phyloP scores from a whole-genome alignment of 2,329 filamentous ascomycete genomes.

The Bipolaris victoriae region DNA sequence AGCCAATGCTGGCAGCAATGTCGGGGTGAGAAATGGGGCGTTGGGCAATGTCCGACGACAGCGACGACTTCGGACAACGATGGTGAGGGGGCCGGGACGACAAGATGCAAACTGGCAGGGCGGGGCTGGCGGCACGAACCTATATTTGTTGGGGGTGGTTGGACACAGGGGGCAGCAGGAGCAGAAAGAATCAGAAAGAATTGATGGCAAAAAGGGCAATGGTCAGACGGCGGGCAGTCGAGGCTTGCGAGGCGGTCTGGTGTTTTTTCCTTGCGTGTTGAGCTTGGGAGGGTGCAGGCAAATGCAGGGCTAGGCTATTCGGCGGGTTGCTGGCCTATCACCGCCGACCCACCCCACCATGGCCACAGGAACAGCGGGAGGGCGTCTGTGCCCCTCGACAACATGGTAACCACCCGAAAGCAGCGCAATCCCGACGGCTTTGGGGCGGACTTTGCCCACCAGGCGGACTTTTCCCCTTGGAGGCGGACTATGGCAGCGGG shows the following conservation, averaged over 20 bases:
- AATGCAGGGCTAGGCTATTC: conserved; percentile 28
- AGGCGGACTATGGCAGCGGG: too few species aligned
- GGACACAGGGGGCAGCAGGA: conserved; percentile 16
- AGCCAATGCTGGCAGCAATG: conserved; percentile 13
- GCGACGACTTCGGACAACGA: conserved; percentile 21
- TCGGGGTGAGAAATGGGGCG: conserved; percentile 25
- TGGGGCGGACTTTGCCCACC: background rate
- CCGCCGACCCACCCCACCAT: conserved; percentile 11
- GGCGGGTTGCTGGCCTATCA: conserved; percentile 21
- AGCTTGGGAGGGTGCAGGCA: conserved; percentile 32
- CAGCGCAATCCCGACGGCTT: conserved; percentile 4
- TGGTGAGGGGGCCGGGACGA: conserved; percentile 29
- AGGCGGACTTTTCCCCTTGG: too few species aligned
- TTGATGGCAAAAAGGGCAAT: conserved; percentile 21
- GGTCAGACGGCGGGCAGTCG: conserved; percentile 30
- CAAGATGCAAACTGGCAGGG: conserved; percentile 16
- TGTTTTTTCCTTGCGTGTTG: conserved; percentile 46
- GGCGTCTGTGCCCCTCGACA: conserved; percentile 9
- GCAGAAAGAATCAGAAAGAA: conserved; percentile 19
- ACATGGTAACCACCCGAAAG: conserved; percentile 6
- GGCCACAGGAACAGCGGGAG: conserved; percentile 18
- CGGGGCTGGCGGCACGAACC: conserved; percentile 41
- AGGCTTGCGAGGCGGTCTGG: conserved; percentile 42
- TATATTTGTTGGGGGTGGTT: conserved; percentile 35
- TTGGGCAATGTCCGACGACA: conserved; percentile 29